Percentiles rank a stretch among this genome's conserved stretches.
Conservation (phyloP, 805 yeast species). For the Candida chauliodis region DNA sequence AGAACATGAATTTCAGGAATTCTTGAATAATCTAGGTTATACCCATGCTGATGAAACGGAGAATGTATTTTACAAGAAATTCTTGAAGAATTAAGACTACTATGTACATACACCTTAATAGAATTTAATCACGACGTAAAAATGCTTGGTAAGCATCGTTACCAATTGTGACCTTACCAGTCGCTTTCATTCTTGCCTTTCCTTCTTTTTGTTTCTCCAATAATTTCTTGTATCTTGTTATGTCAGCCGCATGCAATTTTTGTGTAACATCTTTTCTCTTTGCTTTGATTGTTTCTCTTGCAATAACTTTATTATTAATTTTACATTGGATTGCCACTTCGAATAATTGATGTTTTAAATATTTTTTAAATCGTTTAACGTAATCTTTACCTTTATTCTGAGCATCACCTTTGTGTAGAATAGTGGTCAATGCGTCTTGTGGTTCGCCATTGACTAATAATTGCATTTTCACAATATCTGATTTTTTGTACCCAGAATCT, state of each 20-base stretch:
- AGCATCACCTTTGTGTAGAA: constrained; percentile 79
- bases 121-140: constrained; percentile 38
- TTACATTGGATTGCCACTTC: constrained; percentile 92
- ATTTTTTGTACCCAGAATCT: constrained; percentile 79
- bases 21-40: constrained; percentile 72
- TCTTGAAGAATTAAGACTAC: constrained; percentile 41
- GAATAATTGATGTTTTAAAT: constrained; percentile 75
- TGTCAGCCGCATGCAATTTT: constrained; percentile 88
- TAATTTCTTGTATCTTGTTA: constrained; percentile 83
- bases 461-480: constrained; percentile 84
- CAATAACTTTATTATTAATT: constrained; percentile 74
- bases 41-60: constrained; percentile 76
- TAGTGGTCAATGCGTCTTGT: constrained; percentile 89
- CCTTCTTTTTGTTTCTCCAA: constrained; percentile 91
- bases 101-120: not conserved
- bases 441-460: constrained; percentile 83
- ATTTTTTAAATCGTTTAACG: constrained; percentile 79
- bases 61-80: constrained; percentile 79
- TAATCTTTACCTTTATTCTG: constrained; percentile 73
- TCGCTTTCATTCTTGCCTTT: constrained; percentile 74
- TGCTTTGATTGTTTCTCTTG: constrained; percentile 92
- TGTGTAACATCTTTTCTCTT: constrained; percentile 93
- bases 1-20: constrained; percentile 62
- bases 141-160: constrained; percentile 90
- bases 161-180: constrained; percentile 75